Percentiles rank a stretch among this genome's conserved stretches.
Conservation (phyloP, 2,329 filamentous ascomycete species). For the Arthrobotrys conoides region DNA sequence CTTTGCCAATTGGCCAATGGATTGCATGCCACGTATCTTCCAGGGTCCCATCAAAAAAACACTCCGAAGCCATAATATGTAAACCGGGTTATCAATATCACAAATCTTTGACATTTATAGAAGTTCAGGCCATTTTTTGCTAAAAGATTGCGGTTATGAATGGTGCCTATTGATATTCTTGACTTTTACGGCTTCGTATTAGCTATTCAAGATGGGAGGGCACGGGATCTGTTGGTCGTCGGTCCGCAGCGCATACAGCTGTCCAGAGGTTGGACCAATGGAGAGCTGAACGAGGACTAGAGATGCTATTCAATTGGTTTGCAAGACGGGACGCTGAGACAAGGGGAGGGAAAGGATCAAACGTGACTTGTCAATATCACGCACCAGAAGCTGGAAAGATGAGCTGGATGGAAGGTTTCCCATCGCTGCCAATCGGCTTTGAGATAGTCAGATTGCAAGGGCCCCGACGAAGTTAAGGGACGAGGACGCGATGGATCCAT, state of each 20-base stretch:
- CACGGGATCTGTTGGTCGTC: slow-evolving; percentile 39
- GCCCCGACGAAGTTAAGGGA: slow-evolving; percentile 23
- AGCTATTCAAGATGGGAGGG: slow-evolving; percentile 32
- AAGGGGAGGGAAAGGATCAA: slow-evolving; percentile 33
- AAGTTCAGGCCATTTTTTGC: not conserved
- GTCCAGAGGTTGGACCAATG: slow-evolving; percentile 21
- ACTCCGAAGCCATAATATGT: slow-evolving; percentile 19
- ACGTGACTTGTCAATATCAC: slow-evolving; percentile 32
- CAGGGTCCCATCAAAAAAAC: slow-evolving; percentile 38
- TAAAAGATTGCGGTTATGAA: not conserved
- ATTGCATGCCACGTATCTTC: slow-evolving; percentile 48
- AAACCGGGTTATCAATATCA: slow-evolving; percentile 16
- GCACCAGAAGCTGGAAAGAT: slow-evolving; percentile 1
- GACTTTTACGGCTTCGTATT: slow-evolving; percentile 33
- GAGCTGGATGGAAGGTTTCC: not conserved
- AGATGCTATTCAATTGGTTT: slow-evolving; percentile 35
- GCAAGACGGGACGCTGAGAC: slow-evolving; percentile 36
- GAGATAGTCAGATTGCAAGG: slow-evolving; percentile 1
- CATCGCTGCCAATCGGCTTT: slow-evolving; percentile 1
- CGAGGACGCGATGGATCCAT: slow-evolving; percentile 35
- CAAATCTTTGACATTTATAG: not conserved
- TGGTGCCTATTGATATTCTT: slow-evolving; percentile 10
- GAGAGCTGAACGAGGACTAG: not conserved
- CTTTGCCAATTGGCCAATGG: slow-evolving; percentile 37
- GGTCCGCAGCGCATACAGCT: slow-evolving; percentile 35